These are phyloP conservation scores for Linum trigynum DNA, from an alignment of 345 rosid genomes.

Conservation along the genomic window DNA sequence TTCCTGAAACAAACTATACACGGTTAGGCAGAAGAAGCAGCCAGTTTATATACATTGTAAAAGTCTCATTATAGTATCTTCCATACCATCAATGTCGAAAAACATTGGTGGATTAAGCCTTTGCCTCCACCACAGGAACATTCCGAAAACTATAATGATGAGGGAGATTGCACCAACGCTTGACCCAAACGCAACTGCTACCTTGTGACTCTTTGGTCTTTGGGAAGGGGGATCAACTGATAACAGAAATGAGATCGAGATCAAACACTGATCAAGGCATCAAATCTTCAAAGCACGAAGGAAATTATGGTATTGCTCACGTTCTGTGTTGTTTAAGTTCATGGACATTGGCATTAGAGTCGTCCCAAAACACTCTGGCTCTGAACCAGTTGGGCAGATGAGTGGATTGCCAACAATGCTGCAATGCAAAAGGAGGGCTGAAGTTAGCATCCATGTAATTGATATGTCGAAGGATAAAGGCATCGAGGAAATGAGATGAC, in stretches of 20 bases:
- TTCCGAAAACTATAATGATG: conserved; percentile 56
- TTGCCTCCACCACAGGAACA: conserved; percentile 78
- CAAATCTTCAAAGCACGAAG: not conserved
- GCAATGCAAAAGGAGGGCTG: conserved; percentile 18
- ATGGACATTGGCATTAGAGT: conserved; percentile 90
- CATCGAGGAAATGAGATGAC: conserved; percentile 30
- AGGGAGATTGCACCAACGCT: conserved; percentile 57
- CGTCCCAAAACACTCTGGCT: conserved; percentile 80
- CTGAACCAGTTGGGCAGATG: conserved; percentile 80
- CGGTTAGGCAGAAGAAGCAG: not conserved
- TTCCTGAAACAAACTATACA: not conserved
- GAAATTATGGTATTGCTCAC: conserved; percentile 26
- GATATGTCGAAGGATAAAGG: conserved; percentile 10
- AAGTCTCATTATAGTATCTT: not conserved
- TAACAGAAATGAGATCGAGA: conserved; percentile 14
- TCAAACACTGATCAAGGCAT: not conserved
- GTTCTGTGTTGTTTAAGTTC: conserved; percentile 68
- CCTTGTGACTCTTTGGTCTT: conserved; percentile 47
- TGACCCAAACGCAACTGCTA: conserved; percentile 65
- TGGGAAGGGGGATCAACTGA: conserved; percentile 33
- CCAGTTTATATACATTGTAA: not conserved
- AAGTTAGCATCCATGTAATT: not conserved
- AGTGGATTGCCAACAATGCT: conserved; percentile 85
- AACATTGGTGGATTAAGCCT: conserved; percentile 52
- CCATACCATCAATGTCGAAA: conserved; percentile 75